Percentiles rank a stretch among this genome's conserved stretches.
phyloP scores from a whole-genome alignment of 2,329 filamentous ascomycete species.

The Annulohypoxylon truncatum region DNA sequence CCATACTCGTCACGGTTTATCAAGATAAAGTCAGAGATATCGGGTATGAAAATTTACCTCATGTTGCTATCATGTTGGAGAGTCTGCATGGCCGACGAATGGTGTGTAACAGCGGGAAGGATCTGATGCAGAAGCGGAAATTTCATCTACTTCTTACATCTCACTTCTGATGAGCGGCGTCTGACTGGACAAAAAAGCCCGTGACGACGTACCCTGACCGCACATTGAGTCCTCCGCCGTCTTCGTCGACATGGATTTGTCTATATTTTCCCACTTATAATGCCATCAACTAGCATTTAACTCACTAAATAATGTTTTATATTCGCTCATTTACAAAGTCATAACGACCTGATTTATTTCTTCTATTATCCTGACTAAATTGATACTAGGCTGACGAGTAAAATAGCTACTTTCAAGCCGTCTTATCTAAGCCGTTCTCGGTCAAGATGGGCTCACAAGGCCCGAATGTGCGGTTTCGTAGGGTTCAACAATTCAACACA shows the following conservation, averaged over 20 bases:
- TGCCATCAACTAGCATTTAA: constrained; percentile 4
- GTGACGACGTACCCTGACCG: constrained; percentile 34
- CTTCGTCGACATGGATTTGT: constrained; percentile 13
- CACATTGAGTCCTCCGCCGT: constrained; percentile 27
- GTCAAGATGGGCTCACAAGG: constrained; percentile 66
- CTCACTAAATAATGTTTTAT: constrained; percentile 16
- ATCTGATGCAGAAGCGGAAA: constrained; percentile 36
- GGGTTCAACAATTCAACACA: constrained; percentile 84
- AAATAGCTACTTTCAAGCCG: constrained; percentile 31
- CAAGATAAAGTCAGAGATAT: constrained; percentile 16
- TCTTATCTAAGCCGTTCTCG: constrained; percentile 40
- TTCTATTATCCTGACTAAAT: constrained; percentile 1
- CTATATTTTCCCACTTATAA: constrained; percentile 26
- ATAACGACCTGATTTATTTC: neutral
- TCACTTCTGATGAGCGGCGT: constrained; percentile 34
- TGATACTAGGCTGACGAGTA: constrained; percentile 22
- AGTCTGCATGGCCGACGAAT: constrained; percentile 20
- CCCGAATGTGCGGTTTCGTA: constrained; percentile 75
- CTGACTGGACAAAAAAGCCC: constrained; percentile 33
- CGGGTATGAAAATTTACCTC: constrained; percentile 43
- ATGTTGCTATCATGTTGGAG: constrained; percentile 6
- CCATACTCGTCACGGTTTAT: constrained; percentile 36
- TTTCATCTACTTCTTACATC: constrained; percentile 36
- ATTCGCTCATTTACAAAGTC: constrained; percentile 3
- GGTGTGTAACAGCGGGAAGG: constrained; percentile 25